Percentiles rank a stretch among this genome's conserved stretches.
Evolutionary conservation across 1,284 basidiomycete species (phyloP).

Genomic region (Papiliotrema fonsecae): DNA sequence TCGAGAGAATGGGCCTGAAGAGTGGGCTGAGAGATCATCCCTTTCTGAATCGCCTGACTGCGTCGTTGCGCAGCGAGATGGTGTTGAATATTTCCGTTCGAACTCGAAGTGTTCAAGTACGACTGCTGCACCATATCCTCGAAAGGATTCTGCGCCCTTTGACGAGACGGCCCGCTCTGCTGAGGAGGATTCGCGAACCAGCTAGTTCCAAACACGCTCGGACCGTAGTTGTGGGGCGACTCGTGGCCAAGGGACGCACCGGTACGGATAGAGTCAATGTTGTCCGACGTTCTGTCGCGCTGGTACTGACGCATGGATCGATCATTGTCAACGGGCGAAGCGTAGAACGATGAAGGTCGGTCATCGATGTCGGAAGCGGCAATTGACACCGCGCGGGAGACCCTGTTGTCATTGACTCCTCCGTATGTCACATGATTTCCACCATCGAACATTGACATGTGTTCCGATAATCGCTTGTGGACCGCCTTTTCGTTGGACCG

Average conservation of each 20-base stretch:
- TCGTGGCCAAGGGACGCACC: constrained; percentile 4
- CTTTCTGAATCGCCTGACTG: constrained; percentile 37
- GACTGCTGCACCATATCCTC: constrained; percentile 43
- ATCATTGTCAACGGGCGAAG: constrained; percentile 46
- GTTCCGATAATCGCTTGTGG: constrained; percentile 46
- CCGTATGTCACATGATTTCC: constrained; percentile 11
- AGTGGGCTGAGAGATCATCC: constrained; percentile 45
- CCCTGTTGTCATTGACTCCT: constrained; percentile 21
- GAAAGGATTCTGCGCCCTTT: constrained; percentile 39
- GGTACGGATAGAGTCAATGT: constrained; percentile 4
- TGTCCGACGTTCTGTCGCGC: constrained; percentile 10
- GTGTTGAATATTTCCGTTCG: constrained; percentile 12
- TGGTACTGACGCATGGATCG: constrained; percentile 30
- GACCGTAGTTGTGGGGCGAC: constrained; percentile 15
- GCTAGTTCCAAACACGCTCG: constrained; percentile 25
- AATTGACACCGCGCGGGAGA: constrained; percentile 36
- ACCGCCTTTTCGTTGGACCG: constrained; percentile 44
- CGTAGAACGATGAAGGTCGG: constrained; percentile 49
- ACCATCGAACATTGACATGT: constrained; percentile 45
- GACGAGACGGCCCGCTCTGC: not conserved
- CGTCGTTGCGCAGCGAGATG: constrained; percentile 15
- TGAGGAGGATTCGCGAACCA: constrained; percentile 13
- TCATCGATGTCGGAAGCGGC: constrained; percentile 47
- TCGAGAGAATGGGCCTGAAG: constrained; percentile 47
- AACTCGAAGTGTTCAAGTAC: constrained; percentile 26